Evolutionary conservation across 345 rosid genomes (phyloP), one percentile per base, ranked within the genome.

Genomic region (Erysimum cheiranthoides): DNA sequence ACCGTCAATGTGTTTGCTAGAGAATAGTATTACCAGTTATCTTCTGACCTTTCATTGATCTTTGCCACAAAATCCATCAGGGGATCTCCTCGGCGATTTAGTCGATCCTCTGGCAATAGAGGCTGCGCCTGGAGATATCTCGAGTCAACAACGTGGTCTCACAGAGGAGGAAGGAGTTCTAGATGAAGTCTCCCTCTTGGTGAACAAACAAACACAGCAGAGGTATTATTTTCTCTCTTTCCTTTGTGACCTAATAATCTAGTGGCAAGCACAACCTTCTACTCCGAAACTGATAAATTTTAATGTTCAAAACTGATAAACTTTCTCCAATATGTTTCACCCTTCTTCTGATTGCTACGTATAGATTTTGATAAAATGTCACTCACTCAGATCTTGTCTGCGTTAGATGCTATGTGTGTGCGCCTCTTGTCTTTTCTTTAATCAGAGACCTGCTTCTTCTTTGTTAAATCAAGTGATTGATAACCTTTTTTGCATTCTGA

Each of bases 191-290:
- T 93, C 58, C 97, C 96, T 73, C 84, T 93, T 72, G 93, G 60
- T 66, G 90, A 77, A 61, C 85, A 84, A 76, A 21, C 25, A 21
- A 88, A 83, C 79, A 68, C 84, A 68, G 86, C 89, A 52, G 92
- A 93, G 98, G 99, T 91, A 72, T 34, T 70, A 21, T 58, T 45
- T 59, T 75, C 56, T n/a, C n/a, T 70, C 50, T 3, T 57, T 65
- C 46, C 49, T 70, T 70, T 49, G 10, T 21, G 42, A 47, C 99
- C 99, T 53, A 92, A 92, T 79, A 95, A 95, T 77, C 73, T 95
- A 73, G 91, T 95, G 68, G 98, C 91, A n/a, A 88, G 97, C 84
- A 81, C 97, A 63, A 95, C 98, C 43, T 95, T 90, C 79, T 84
- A 84, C 74, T 95, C 99, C 25, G 25, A 21, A 21, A 21, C 25